Evolutionary conservation across 2,329 filamentous ascomycete species (phyloP).

Genomic region (Botryotinia globosa): DNA sequence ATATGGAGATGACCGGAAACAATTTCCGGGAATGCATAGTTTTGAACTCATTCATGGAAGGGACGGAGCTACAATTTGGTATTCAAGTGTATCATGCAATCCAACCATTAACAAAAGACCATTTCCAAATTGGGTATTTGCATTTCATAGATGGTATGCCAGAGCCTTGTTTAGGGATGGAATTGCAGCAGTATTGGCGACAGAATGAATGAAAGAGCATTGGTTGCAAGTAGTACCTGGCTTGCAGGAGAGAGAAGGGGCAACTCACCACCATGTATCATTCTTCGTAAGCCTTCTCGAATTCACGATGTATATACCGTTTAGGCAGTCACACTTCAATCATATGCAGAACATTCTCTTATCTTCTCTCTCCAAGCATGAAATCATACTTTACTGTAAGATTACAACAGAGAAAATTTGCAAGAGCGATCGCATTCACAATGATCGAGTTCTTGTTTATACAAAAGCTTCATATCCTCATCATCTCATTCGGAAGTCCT

Average conservation of each 20-base stretch:
- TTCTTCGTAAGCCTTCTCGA: neutral
- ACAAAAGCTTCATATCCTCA: neutral
- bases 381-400: neutral
- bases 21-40: conserved; percentile 28
- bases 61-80: neutral
- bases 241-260: neutral
- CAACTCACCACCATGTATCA: neutral
- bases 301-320: too few species aligned
- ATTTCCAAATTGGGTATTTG: neutral
- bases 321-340: neutral
- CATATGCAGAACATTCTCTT: neutral
- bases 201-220: neutral
- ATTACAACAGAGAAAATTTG: neutral
- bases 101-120: neutral
- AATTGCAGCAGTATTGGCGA: neutral
- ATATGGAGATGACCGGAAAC: conserved; percentile 24
- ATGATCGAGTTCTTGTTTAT: neutral
- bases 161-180: neutral
- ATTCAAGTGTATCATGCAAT: neutral
- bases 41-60: conserved; percentile 5
- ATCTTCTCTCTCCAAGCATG: neutral
- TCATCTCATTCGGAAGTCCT: neutral
- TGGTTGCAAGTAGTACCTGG: too few species aligned
- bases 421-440: neutral
- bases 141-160: conserved; percentile 8